Evolutionary conservation across 495 filamentous ascomycete species (phyloP).

Genomic region (Xylona heveae): DNA sequence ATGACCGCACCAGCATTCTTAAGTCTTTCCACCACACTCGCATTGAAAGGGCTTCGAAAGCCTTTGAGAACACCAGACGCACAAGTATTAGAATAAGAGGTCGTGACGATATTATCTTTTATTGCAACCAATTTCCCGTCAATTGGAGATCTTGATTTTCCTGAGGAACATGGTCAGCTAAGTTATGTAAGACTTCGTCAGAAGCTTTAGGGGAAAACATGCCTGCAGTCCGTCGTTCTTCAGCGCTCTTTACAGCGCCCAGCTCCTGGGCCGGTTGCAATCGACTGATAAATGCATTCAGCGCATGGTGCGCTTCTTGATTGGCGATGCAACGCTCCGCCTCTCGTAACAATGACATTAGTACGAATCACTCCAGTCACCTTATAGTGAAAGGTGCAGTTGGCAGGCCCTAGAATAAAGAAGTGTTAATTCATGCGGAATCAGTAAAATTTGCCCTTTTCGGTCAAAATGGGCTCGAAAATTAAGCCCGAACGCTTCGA

Average conservation of each 20-base stretch:
- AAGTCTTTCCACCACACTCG: constrained; percentile 55
- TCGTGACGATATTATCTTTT: constrained; percentile 81
- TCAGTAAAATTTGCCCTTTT: too few species aligned
- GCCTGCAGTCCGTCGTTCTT: constrained; percentile 6
- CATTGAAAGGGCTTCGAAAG: constrained; percentile 58
- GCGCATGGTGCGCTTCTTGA: constrained; percentile 4
- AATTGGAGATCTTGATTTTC: constrained; percentile 8
- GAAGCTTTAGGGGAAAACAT: background rate
- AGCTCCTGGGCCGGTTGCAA: too few species aligned
- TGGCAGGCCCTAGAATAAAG: too few species aligned
- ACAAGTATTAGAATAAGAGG: constrained; percentile 52
- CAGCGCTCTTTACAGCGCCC: constrained; percentile 6
- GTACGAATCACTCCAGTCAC: too few species aligned
- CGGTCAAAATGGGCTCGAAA: too few species aligned
- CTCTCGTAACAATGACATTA: constrained; percentile 14
- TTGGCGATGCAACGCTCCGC: constrained; percentile 12
- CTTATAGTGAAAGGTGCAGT: too few species aligned
- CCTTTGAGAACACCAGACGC: constrained; percentile 52
- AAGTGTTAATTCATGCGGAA: too few species aligned
- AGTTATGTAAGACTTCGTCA: too few species aligned
- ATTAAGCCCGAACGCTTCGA: too few species aligned
- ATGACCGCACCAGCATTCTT: constrained; percentile 40
- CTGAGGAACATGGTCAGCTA: constrained; percentile 4
- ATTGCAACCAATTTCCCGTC: constrained; percentile 44
- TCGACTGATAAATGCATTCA: constrained; percentile 17